Conservation (phyloP, 1,284 basidiomycete species). For the Microbotryomycetes sp. region DNA sequence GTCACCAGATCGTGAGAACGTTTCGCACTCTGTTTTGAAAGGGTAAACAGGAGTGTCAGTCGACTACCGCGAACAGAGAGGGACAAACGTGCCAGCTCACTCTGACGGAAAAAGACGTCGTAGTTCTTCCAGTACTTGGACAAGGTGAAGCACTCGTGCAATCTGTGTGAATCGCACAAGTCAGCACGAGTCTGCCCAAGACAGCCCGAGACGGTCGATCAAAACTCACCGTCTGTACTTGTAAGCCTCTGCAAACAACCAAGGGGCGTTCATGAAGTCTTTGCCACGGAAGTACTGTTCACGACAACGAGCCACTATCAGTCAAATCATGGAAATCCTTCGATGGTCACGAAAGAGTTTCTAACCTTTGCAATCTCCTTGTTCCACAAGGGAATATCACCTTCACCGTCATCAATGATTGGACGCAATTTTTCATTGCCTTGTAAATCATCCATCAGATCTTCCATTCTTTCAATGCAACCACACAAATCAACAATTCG, state of each 20-base stretch:
- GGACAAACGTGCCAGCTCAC: constrained; percentile 43
- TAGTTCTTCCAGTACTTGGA: constrained; percentile 88
- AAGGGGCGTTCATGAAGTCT: constrained; percentile 91
- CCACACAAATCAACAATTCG: constrained; percentile 74
- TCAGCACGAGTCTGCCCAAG: neutral
- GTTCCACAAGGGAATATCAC: constrained; percentile 93
- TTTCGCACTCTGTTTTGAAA: constrained; percentile 70
- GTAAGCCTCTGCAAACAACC: constrained; percentile 95
- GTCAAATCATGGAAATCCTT: neutral
- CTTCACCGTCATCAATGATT: constrained; percentile 90
- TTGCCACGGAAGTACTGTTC: constrained; percentile 80
- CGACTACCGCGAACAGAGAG: constrained; percentile 1
- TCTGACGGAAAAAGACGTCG: constrained; percentile 79
- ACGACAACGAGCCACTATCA: neutral
- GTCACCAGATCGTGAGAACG: constrained; percentile 83
- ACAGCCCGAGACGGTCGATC: constrained; percentile 1
- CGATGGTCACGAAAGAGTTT: constrained; percentile 1
- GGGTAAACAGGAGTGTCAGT: constrained; percentile 30
- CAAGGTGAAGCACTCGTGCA: constrained; percentile 91
- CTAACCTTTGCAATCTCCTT: constrained; percentile 50
- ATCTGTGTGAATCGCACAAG: constrained; percentile 26
- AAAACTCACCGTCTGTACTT: constrained; percentile 69
- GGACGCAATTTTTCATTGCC: constrained; percentile 52
- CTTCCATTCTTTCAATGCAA: constrained; percentile 60
- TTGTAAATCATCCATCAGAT: constrained; percentile 46